These are phyloP conservation scores for Paramarasmius palmivorus DNA, from an alignment of 1,284 basidiomycete genomes.

Conservation along the genomic window DNA sequence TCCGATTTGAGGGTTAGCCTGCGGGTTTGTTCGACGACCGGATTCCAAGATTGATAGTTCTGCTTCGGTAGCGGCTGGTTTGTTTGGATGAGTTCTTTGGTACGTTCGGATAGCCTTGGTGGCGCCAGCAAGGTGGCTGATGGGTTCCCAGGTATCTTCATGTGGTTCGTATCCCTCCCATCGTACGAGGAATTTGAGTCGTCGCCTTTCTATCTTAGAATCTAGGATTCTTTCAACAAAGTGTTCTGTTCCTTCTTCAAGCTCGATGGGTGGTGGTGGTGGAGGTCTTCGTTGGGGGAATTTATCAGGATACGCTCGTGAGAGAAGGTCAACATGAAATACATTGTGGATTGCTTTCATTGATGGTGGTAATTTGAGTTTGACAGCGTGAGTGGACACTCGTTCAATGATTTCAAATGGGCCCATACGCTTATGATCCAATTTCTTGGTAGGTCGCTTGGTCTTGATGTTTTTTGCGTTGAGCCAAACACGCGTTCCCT, in stretches of 20 bases:
- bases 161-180: no score
- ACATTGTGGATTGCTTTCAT: conserved; percentile 20
- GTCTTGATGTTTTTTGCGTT: conserved; percentile 8
- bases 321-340: conserved; percentile 16
- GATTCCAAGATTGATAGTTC: no score
- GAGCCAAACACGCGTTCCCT: conserved; percentile 8
- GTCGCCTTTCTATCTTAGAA: conserved; percentile 6
- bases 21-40: no score
- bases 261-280: conserved; percentile 2
- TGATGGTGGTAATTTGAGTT: conserved; percentile 5
- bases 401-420: conserved; percentile 20
- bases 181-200: no score
- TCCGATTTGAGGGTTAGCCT: no score
- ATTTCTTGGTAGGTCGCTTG: conserved; percentile 12
- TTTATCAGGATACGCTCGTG: conserved; percentile 5
- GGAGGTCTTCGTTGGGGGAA: conserved; percentile 4
- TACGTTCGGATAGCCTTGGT: no score
- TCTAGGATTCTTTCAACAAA: conserved; percentile 24
- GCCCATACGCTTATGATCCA: conserved; percentile 15
- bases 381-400: conserved; percentile 15
- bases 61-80: no score
- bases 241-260: conserved; percentile 2
- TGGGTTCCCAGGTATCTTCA: no score
- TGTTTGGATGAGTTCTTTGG: no score
- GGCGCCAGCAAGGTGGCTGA: no score